Base-by-base conservation (phyloP, 2,329 filamentous ascomycete genomes). In the Trichoderma sp. region DNA sequence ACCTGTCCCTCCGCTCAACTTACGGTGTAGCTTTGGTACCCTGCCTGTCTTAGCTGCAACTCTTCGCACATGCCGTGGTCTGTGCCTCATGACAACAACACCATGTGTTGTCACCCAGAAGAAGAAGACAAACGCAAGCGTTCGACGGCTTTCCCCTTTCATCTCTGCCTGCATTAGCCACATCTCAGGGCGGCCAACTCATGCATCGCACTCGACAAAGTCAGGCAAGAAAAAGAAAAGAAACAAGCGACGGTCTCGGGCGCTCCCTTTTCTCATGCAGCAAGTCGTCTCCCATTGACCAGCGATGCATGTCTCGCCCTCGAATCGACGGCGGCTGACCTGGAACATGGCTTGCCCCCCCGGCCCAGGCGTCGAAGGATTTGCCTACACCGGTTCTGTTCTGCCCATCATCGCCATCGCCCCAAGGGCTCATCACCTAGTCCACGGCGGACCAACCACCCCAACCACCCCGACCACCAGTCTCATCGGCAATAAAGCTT, bases 81-180 rank as follows among this genome's bases (percentile, higher is more conserved):
- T 56, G 35, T 65, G 50, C 52, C 61, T 65, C 52, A 57, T 65
- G 61, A 65, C 61, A 65, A 48, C 50, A 64, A 56, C 52, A 54
- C 19, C 29, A n/a, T 22, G 48, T 29, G n/a, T 53, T 48, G 25
- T 54, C 60, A 32, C 27, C 34, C 19, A 39, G 34, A 25, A 39
- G 35, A 27, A n/a, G 19, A 37, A 37, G 34, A 17, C 42, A 34
- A 17, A 45, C 17, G 25, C 32, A 48, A 48, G 13, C 13, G 37
- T 48, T 19, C 37, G 19, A 56, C 42, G 35, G 27, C 37, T 35
- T 65, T 65, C 52, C 61, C 9, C 42, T 57, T 65, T 48, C 52
- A 65, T 48, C n/a, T 19, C 54, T 22, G 34, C 27, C 45, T 42
- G 50, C 52, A 65, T 65, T 65, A 37, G 61, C 37, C 61, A 56